Base-by-base conservation (phyloP, 2,329 filamentous ascomycete genomes). In the Domatiomyces catenatus region DNA sequence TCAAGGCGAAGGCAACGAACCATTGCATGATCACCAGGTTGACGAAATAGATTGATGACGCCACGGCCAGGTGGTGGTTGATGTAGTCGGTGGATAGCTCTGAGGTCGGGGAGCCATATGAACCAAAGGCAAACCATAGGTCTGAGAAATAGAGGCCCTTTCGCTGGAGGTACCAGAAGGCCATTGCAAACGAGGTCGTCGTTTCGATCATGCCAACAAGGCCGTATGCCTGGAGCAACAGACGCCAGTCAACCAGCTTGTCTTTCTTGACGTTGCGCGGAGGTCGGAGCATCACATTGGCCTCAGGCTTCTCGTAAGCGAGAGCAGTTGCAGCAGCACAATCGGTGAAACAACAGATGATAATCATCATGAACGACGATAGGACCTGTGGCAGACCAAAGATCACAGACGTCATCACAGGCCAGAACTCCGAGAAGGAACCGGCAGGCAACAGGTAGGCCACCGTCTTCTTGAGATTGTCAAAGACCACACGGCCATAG, bases 391-490 rank as follows among this genome's bases (percentile, higher is more conserved):
- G 83, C 2, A 87, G 70, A 18, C 83, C 83, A 54, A 87, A 84
- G 1, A 79, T 63, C 18, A 87, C 79, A 51, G 81, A 85, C 1
- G 80, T 83, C 64, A 87, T 75, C 44, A 88, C 79, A 0, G 84
- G 83, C 54, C 58, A 61, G 64, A 88, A 83, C 62, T 88, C 84
- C 48, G 76, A 78, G 63, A 85, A 87, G n/a, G 72, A 77, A 1
- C 84, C 83, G 0, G 84, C 84, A 0, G 83, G 83, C 0, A 87
- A 71, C 2, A 87, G 70, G 60, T 87, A 87, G n/a, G 79, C 76
- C 54, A 86, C 78, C 0, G 77, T 82, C 71, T 89, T 88, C 63
- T 85, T 84, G 48, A 88, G 67, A 59, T 88, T 88, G 63, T 87
- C 81, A 65, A 84, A 88, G n/a, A 87, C 81, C 5, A 85, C 76